These are phyloP conservation scores for Physaria fendleri DNA, from an alignment of 345 rosid species.

Conservation along the genomic window DNA sequence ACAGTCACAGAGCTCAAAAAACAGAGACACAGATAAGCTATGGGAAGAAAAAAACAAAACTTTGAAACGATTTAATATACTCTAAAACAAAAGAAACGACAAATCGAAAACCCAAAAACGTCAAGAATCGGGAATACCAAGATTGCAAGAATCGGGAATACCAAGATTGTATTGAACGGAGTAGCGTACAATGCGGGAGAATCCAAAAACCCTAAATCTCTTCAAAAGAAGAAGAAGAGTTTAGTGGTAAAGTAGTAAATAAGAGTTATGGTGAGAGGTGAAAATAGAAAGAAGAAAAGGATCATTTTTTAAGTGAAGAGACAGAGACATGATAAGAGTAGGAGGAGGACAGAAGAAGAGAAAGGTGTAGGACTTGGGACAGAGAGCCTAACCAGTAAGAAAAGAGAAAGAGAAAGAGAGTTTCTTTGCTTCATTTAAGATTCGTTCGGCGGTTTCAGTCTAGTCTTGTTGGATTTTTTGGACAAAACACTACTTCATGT, in stretches of 20 bases:
- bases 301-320: conserved; percentile 13
- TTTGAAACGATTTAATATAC: conserved; percentile 20
- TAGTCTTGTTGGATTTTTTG: conserved; percentile 7
- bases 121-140: conserved; percentile 40
- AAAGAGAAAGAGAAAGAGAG: conserved; percentile 10
- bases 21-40: conserved; percentile 17
- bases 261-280: conserved; percentile 35
- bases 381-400: conserved; percentile 38
- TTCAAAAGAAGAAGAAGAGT: conserved; percentile 2
- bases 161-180: conserved; percentile 27
- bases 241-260: conserved; percentile 52
- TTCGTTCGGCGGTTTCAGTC: conserved; percentile 38
- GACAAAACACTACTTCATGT: conserved; percentile 14
- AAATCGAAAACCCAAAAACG: conserved; percentile 33
- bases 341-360: conserved; percentile 32
- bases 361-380: conserved; percentile 32
- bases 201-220: conserved; percentile 30
- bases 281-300: conserved; percentile 18
- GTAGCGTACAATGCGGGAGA: conserved; percentile 49
- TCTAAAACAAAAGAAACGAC: conserved; percentile 36
- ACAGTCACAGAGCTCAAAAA: conserved; percentile 28
- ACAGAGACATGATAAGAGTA: conserved; percentile 17
- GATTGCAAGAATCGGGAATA: too few species aligned
- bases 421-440: conserved; percentile 35
- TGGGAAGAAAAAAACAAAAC: neutral